Percentiles rank a stretch among this genome's conserved stretches.
These are phyloP conservation scores for Mycena chlorophos DNA, from an alignment of 768 basidiomycete species.

Conservation along the genomic window DNA sequence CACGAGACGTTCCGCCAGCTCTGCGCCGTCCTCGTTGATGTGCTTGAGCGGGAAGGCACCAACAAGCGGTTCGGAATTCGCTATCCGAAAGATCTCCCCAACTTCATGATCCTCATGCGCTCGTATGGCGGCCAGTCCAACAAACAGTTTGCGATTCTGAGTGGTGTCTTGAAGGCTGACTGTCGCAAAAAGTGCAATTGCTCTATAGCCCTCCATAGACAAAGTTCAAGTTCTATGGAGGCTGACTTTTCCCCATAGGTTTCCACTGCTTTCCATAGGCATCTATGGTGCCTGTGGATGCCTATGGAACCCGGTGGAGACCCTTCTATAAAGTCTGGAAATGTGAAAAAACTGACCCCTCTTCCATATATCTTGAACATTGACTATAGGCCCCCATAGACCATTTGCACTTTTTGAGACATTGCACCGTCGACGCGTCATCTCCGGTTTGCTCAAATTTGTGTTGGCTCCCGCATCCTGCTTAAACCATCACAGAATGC, in stretches of 20 bases:
- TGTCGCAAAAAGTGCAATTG: neutral
- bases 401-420: too few species aligned
- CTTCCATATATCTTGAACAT: too few species aligned
- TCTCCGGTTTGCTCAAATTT: neutral
- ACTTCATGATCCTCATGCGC: slow-evolving; percentile 23
- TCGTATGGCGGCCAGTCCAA: slow-evolving; percentile 19
- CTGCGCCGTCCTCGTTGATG: slow-evolving; percentile 16
- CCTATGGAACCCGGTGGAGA: too few species aligned
- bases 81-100: slow-evolving; percentile 14
- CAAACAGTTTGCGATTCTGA: slow-evolving; percentile 19
- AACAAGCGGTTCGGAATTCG: slow-evolving; percentile 21
- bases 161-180: neutral
- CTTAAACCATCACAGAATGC: neutral
- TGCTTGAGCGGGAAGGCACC: neutral
- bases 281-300: too few species aligned
- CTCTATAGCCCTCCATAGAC: neutral
- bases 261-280: slow-evolving; percentile 11
- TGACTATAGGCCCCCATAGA: too few species aligned
- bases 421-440: slow-evolving; percentile 4
- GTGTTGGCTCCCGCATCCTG: neutral
- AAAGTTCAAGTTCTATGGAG: too few species aligned
- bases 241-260: neutral
- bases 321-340: too few species aligned
- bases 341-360: too few species aligned
- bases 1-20: slow-evolving; percentile 17